Conservation (phyloP, 2,329 filamentous ascomycete genomes). For the Talaromyces atroroseus region DNA sequence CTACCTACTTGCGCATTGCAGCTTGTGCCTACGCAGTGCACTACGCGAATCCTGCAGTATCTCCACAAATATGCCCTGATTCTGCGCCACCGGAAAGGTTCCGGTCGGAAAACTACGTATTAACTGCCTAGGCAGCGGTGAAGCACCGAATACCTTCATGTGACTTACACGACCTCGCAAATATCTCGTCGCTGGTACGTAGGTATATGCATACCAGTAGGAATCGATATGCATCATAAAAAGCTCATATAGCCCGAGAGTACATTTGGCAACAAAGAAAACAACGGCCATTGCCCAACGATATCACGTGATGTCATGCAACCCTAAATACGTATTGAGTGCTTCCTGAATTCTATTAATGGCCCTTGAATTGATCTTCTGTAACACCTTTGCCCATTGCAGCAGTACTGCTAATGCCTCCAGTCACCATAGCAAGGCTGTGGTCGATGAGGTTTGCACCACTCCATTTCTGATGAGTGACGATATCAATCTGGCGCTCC, state of each 20-base stretch:
- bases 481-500: constrained; percentile 80
- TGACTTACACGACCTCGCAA: background rate
- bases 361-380: constrained; percentile 83
- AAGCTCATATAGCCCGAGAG: background rate
- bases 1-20: too few relatives aligned
- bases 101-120: too few relatives aligned
- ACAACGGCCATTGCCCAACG: background rate
- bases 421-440: constrained; percentile 92
- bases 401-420: constrained; percentile 82
- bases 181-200: background rate
- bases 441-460: constrained; percentile 94
- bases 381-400: constrained; percentile 98
- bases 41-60: too few relatives aligned
- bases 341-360: constrained; percentile 10
- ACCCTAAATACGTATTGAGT: constrained; percentile 2
- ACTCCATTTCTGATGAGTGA: constrained; percentile 98
- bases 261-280: background rate
- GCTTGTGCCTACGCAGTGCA: too few relatives aligned
- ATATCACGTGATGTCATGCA: constrained; percentile 7
- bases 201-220: background rate
- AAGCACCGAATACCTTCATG: background rate
- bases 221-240: background rate
- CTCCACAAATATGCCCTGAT: too few relatives aligned
- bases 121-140: too few relatives aligned
- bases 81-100: too few relatives aligned